These are phyloP conservation scores for Eucalyptus curtisii DNA, from an alignment of 345 rosid genomes.

Conservation along the genomic window DNA sequence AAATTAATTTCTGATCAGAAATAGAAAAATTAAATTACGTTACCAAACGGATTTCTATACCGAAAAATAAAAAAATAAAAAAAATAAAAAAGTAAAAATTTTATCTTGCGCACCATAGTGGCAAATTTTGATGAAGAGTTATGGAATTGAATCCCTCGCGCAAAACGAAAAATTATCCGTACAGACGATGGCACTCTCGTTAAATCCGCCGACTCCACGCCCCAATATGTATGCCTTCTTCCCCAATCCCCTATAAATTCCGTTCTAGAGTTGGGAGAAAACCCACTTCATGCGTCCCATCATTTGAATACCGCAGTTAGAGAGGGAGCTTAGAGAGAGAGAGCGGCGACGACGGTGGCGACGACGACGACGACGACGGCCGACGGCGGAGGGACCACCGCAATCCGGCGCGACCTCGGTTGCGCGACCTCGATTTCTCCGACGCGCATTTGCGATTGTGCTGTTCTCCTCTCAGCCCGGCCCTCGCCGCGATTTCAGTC, in stretches of 20 bases:
- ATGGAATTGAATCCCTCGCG: background rate
- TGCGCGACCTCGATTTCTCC: background rate
- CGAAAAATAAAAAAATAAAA: no score
- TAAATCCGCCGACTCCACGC: background rate
- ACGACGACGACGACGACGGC: background rate
- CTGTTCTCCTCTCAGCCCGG: background rate
- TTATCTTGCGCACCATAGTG: no score
- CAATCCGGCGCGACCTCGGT: background rate
- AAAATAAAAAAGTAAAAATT: no score
- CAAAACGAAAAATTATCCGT: background rate
- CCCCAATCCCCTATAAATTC: background rate
- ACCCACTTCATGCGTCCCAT: background rate
- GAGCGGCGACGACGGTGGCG: background rate
- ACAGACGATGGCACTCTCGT: background rate
- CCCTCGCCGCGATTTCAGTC: background rate
- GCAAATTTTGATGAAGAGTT: background rate
- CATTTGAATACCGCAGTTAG: background rate
- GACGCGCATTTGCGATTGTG: background rate
- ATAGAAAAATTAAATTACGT: no score
- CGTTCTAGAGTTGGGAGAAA: background rate
- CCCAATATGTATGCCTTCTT: background rate
- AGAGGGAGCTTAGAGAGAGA: background rate
- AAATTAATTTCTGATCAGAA: no score
- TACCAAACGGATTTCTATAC: no score
- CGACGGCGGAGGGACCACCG: background rate